phyloP scores from a whole-genome alignment of 1,139 yeast species.

The Debaryomyces udenii region DNA sequence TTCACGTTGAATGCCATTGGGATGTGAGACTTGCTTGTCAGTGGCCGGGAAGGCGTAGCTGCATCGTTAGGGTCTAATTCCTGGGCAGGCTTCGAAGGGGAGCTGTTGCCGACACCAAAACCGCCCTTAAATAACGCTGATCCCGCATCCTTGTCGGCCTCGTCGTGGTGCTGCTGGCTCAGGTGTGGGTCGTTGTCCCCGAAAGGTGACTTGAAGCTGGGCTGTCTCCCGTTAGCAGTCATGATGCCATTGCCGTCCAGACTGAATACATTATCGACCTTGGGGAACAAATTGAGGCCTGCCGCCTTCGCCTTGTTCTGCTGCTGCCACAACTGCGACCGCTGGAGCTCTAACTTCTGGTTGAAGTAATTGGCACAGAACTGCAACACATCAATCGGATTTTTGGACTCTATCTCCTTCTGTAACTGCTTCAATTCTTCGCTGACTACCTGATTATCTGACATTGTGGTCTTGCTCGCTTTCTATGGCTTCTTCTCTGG shows the following conservation, averaged over 20 bases:
- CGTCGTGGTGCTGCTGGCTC: constrained; percentile 23
- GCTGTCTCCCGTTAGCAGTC: constrained; percentile 39
- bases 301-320: constrained; percentile 54
- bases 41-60: constrained; percentile 15
- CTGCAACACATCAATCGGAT: constrained; percentile 71
- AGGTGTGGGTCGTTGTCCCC: constrained; percentile 66
- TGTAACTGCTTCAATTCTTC: constrained; percentile 66
- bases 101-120: constrained; percentile 41
- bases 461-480: not conserved
- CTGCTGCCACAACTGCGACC: constrained; percentile 56
- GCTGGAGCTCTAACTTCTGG: constrained; percentile 60
- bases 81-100: constrained; percentile 23
- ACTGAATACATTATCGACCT: constrained; percentile 30
- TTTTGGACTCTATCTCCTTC: constrained; percentile 59
- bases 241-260: constrained; percentile 23
- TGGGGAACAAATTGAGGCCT: constrained; percentile 57
- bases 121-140: constrained; percentile 13
- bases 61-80: constrained; percentile 35
- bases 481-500: too few species aligned
- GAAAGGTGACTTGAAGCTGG: constrained; percentile 66
- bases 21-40: constrained; percentile 24
- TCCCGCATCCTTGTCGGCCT: constrained; percentile 10
- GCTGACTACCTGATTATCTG: constrained; percentile 13
- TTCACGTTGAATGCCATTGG: constrained; percentile 72
- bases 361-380: constrained; percentile 76